phyloP scores from a whole-genome alignment of 257 asterid species.

The Solanum lycopersicoides region DNA sequence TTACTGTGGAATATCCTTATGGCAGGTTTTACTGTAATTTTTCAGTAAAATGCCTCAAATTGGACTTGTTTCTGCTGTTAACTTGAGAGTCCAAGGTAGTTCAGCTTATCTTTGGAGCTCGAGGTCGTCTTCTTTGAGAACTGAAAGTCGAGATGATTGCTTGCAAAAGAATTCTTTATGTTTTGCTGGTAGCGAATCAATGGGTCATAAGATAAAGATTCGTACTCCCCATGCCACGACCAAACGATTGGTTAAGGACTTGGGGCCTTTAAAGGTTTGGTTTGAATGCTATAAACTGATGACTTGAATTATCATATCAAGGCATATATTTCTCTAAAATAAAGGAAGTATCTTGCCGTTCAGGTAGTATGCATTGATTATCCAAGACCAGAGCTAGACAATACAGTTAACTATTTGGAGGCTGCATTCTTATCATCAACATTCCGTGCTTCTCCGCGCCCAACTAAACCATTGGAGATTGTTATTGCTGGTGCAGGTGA shows the following conservation, averaged over 20 bases:
- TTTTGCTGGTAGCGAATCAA: slow-evolving; percentile 42
- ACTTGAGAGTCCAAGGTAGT: slow-evolving; percentile 40
- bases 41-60: slow-evolving; percentile 47
- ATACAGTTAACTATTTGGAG: slow-evolving; percentile 71
- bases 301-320: not conserved
- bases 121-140: slow-evolving; percentile 18
- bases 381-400: slow-evolving; percentile 80
- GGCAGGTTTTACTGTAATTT: not conserved
- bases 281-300: slow-evolving; percentile 1
- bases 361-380: slow-evolving; percentile 90
- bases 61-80: slow-evolving; percentile 76
- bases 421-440: slow-evolving; percentile 78
- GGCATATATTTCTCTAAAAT: not conserved
- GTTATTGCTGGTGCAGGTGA: slow-evolving; percentile 97
- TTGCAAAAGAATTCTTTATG: slow-evolving; percentile 32
- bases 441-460: slow-evolving; percentile 55
- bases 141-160: slow-evolving; percentile 9
- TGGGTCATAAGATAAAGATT: slow-evolving; percentile 45
- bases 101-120: slow-evolving; percentile 21
- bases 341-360: slow-evolving; percentile 2
- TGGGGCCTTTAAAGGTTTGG: slow-evolving; percentile 50
- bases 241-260: slow-evolving; percentile 19
- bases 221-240: slow-evolving; percentile 12
- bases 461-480: slow-evolving; percentile 68
- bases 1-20: not conserved